Evolutionary conservation across 2,329 filamentous ascomycete species (phyloP), one percentile per base, ranked within the genome.

Genomic region (Balansia obtecta): DNA sequence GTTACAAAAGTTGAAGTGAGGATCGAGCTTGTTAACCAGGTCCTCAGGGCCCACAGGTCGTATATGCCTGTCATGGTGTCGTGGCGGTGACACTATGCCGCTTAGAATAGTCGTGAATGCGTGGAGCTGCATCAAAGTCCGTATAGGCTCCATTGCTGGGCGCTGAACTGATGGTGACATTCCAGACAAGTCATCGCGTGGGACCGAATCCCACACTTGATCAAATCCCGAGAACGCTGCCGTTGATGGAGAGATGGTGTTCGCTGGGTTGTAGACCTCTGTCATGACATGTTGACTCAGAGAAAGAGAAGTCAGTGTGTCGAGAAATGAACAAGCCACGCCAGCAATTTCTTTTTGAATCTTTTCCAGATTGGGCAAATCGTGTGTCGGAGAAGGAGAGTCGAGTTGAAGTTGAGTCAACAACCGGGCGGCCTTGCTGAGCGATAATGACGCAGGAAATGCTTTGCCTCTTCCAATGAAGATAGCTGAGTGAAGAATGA

Each of bases 251-350:
- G 22, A 37, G 22, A 30, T n/a, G 3, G 38, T 46, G 33, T 16
- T 22, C 5, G 38, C 15, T 13, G 16, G 22, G 16, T 43, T 34
- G 18, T 18, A 18, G 20, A 42, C 11, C 8, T 46, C 37, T 20
- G 34, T n/a, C 40, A 46, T 18, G 9, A 37, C 22, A 22, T 30
- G 42, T 18, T 53, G 48, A 10, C 34, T 20, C 1, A 53, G 40
- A 15, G 32, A 44, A 15, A 50, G 22, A 20, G 45, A 53, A 11
- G 51, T 46, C 40, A 53, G 43, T 3, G 42, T 42, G 11, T 86
- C 83, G 1, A 87, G 63, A 5, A 83, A 68, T 51, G 82, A 79
- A 53, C 81, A 84, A 4, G 77, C 79, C 20, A 80, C 71, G 43
- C 65, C 54, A 48, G 63, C 56, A 52, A 63, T 55, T 4, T 55